Evolutionary conservation across 805 yeast genomes (phyloP).

Genomic region (Tetrapisispora phaffii): DNA sequence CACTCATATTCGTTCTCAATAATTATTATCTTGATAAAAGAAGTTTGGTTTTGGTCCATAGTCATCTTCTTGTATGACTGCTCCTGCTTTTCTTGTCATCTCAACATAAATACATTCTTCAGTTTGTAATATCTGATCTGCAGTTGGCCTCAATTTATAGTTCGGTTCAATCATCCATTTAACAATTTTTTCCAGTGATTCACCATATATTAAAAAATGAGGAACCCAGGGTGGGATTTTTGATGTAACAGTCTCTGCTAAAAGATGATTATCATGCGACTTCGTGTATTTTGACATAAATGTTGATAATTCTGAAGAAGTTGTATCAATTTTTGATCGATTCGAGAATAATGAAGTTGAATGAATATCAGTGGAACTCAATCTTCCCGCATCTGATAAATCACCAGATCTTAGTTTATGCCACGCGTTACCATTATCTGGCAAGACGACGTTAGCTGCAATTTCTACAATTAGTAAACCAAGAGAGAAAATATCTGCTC

Average conservation of each 20-base stretch:
- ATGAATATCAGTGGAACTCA: constrained; percentile 60
- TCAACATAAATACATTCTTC: constrained; percentile 75
- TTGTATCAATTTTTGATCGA: constrained; percentile 22
- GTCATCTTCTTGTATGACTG: constrained; percentile 91
- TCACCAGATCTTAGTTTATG: constrained; percentile 92
- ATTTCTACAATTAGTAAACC: constrained; percentile 90
- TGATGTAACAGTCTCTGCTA: not conserved
- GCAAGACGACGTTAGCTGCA: constrained; percentile 89
- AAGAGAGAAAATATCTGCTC: constrained; percentile 91
- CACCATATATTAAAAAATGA: constrained; percentile 62
- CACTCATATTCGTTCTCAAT: not conserved
- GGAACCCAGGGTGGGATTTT: constrained; percentile 80
- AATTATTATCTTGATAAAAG: constrained; percentile 8
- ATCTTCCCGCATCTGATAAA: constrained; percentile 83
- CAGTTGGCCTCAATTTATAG: constrained; percentile 73
- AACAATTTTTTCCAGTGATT: constrained; percentile 69
- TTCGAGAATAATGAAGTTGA: constrained; percentile 26
- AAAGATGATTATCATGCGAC: not conserved
- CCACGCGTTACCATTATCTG: constrained; percentile 96
- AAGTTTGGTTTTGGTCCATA: constrained; percentile 71
- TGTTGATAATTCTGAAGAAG: constrained; percentile 15
- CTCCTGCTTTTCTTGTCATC: constrained; percentile 76
- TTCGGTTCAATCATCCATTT: constrained; percentile 83
- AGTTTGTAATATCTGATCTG: constrained; percentile 55
- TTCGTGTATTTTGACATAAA: constrained; percentile 13